Base-by-base conservation (phyloP, 805 yeast species). In the Saccharomyces kudriavzevii region DNA sequence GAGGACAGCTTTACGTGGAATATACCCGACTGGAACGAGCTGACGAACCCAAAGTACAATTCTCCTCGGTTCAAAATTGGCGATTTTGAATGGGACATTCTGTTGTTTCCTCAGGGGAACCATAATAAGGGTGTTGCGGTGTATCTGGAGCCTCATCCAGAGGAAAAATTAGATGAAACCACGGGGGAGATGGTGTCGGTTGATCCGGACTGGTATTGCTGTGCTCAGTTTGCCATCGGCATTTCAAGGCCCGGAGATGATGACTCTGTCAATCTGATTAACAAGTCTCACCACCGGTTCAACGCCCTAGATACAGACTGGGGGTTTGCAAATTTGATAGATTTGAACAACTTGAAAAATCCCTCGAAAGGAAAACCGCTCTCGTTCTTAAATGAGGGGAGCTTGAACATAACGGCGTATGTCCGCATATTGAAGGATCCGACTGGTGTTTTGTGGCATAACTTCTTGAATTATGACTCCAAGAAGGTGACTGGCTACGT, bases 361-460 rank as follows among this genome's bases (percentile, higher is more conserved):
- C 75, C 74, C 40, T 59, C 68, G 2, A 69, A 69, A 50, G 70
- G 69, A n/a, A 68, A 69, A 40, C 66, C 69, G 3, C 67, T 77
- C 9, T 69, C 73, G 50, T 68, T 77, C 56, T 65, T 86, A 52
- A 62, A 76, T 52, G 80, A 83, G 45, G 81, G 84, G 60, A 68
- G 71, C 52, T 66, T 89, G 50, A 83, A 88, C 66, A 76, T 92
- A 43, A 84, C 96, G 0, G 94, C 84, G 0, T 86, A 80, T 66
- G 84, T 91, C 22, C 76, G 87, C 52, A 80, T 89, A 3, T 75
- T 92, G 56, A 84, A 87, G 58, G 99, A 94, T 70, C 83, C 89
- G 24, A 94, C 99, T 0, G 97, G 97, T 2, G 96, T 91, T 0
- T 74, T 94, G 56, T 94, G 97, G 96, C 95, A 89, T 66, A 87